Conservation (phyloP, 495 filamentous ascomycete species). For the Talaromyces ruber region DNA sequence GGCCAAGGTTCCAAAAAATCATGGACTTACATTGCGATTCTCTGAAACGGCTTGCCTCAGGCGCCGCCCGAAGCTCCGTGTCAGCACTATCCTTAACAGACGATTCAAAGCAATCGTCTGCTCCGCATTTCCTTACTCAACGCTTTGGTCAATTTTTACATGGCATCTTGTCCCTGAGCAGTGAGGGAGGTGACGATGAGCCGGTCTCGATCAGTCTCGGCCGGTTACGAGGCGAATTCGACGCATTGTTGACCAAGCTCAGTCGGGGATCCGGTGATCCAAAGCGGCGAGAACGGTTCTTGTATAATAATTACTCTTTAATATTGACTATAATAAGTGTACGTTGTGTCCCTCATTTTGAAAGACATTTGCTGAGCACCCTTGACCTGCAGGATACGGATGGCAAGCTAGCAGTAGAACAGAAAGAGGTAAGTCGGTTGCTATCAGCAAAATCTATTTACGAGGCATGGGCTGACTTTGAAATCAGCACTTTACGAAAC, state of each 20-base stretch:
- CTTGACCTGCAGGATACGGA: conserved; percentile 47
- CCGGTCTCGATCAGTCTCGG: conserved; percentile 74
- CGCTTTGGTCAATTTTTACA: conserved; percentile 85
- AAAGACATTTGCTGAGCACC: conserved; percentile 14
- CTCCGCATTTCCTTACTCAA: conserved; percentile 86
- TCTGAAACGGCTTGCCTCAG: conserved; percentile 51
- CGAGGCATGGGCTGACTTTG: conserved; percentile 5
- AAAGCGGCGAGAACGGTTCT: conserved; percentile 75
- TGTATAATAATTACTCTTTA: conserved; percentile 91
- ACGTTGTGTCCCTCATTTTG: background rate
- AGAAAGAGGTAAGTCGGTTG: conserved; percentile 41
- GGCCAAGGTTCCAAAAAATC: conserved; percentile 88
- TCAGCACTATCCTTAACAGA: conserved; percentile 47
- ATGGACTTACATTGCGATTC: conserved; percentile 92
- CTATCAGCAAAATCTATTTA: background rate
- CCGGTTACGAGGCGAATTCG: conserved; percentile 67
- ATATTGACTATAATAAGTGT: conserved; percentile 82
- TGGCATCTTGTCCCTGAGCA: conserved; percentile 71
- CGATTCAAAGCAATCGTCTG: conserved; percentile 62
- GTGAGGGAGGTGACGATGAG: conserved; percentile 86
- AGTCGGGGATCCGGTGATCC: conserved; percentile 61
- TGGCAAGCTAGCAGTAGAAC: conserved; percentile 70
- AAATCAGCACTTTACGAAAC: conserved; percentile 34
- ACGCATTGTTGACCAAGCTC: conserved; percentile 63
- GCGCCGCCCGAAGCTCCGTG: conserved; percentile 42